Evolutionary conservation across 805 yeast genomes (phyloP).

Genomic region (Myxozyma udenii): DNA sequence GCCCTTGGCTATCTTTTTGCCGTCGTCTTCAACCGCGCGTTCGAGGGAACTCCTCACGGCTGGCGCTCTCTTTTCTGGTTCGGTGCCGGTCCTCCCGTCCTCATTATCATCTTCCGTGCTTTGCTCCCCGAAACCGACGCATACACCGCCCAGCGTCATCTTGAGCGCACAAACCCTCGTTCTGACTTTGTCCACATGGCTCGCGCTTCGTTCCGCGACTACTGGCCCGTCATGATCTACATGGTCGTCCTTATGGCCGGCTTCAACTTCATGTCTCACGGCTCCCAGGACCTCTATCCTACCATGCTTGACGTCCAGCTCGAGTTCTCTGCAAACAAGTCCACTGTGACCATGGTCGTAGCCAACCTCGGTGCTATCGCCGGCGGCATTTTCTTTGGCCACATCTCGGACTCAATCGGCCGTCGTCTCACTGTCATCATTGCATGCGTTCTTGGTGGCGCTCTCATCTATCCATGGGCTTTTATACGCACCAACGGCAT

Average conservation of each 20-base stretch:
- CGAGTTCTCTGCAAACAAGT: slow-evolving; percentile 44
- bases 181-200: slow-evolving; percentile 32
- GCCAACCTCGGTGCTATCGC: slow-evolving; percentile 64
- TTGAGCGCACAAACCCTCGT: slow-evolving; percentile 3
- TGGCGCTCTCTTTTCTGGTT: slow-evolving; percentile 79
- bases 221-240: slow-evolving; percentile 62
- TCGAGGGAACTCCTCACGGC: slow-evolving; percentile 45
- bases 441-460: slow-evolving; percentile 55
- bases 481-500: slow-evolving; percentile 46
- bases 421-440: slow-evolving; percentile 56
- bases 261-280: slow-evolving; percentile 69
- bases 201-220: slow-evolving; percentile 43
- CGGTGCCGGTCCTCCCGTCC: slow-evolving; percentile 61
- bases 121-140: slow-evolving; percentile 57
- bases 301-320: slow-evolving; percentile 58
- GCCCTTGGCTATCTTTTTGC: slow-evolving; percentile 67
- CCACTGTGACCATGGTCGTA: slow-evolving; percentile 60
- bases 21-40: slow-evolving; percentile 62
- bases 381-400: slow-evolving; percentile 63
- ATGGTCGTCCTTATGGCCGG: slow-evolving; percentile 62
- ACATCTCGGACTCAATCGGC: slow-evolving; percentile 55
- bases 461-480: slow-evolving; percentile 62
- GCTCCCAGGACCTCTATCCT: slow-evolving; percentile 71
- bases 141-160: slow-evolving; percentile 16
- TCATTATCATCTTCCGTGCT: slow-evolving; percentile 57